These are phyloP conservation scores for Solanum tarapatanum DNA, from an alignment of 257 asterid genomes.

Conservation along the genomic window DNA sequence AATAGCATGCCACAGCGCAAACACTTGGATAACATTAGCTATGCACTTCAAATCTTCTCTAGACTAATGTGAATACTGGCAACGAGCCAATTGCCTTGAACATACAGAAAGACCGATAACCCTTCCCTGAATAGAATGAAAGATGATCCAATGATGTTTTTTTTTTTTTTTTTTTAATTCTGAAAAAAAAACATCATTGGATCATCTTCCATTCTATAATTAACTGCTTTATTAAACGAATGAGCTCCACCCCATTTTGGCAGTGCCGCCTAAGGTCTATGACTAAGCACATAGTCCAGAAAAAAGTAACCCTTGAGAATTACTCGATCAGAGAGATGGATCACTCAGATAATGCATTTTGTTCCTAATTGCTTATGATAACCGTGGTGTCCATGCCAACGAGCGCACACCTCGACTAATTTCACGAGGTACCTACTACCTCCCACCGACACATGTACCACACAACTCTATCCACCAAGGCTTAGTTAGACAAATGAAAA, in stretches of 20 bases:
- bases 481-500: background rate
- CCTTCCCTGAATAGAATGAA: too few species aligned
- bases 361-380: background rate
- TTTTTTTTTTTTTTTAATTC: too few species aligned
- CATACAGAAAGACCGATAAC: background rate
- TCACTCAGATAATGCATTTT: background rate
- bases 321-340: background rate
- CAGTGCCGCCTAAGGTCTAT: background rate
- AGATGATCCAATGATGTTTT: too few species aligned
- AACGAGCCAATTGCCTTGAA: background rate
- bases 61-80: background rate
- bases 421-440: background rate
- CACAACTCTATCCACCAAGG: background rate
- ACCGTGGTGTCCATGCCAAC: background rate
- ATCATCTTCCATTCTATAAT: background rate
- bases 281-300: background rate
- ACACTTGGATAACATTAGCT: background rate
- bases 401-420: background rate
- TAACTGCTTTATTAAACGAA: background rate
- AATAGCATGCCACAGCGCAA: background rate
- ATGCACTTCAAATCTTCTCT: background rate
- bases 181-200: too few species aligned
- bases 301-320: background rate
- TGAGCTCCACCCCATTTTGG: background rate
- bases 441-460: background rate